phyloP scores from a whole-genome alignment of 768 basidiomycete species.

The Scleroderma citrinum region DNA sequence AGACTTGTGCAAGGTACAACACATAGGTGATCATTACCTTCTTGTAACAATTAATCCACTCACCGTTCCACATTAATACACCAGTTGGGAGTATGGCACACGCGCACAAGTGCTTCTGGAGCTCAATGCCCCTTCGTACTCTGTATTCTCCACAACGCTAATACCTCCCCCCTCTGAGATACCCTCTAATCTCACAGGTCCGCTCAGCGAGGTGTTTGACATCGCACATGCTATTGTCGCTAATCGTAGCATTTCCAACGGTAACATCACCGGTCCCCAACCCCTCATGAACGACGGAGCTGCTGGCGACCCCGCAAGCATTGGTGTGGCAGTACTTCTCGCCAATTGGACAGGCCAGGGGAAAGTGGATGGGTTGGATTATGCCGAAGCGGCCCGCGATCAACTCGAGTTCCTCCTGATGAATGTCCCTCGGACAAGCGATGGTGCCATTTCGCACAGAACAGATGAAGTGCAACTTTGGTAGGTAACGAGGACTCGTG shows the following conservation, averaged over 20 bases:
- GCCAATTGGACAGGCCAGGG: slow-evolving; percentile 46
- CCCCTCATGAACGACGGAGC: slow-evolving; percentile 55
- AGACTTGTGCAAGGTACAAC: slow-evolving; percentile 36
- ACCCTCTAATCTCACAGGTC: slow-evolving; percentile 16
- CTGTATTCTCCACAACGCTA: slow-evolving; percentile 34
- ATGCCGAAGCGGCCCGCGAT: slow-evolving; percentile 54
- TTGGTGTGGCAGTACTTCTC: slow-evolving; percentile 65
- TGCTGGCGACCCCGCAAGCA: slow-evolving; percentile 72
- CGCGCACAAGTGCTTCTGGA: slow-evolving; percentile 48
- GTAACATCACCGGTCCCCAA: slow-evolving; percentile 43
- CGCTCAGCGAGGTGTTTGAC: slow-evolving; percentile 48
- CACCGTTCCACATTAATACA: background rate
- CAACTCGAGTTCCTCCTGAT: slow-evolving; percentile 61
- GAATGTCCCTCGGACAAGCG: slow-evolving; percentile 52
- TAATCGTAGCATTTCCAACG: slow-evolving; percentile 39
- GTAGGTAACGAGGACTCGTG: slow-evolving; percentile 26
- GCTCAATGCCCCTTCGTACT: slow-evolving; percentile 37
- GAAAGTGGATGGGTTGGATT: slow-evolving; percentile 41
- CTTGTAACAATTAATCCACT: background rate
- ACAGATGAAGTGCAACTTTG: slow-evolving; percentile 65
- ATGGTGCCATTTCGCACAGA: slow-evolving; percentile 83
- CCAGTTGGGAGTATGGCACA: slow-evolving; percentile 51
- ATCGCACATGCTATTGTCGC: slow-evolving; percentile 49
- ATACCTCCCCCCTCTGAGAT: slow-evolving; percentile 24
- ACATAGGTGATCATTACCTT: slow-evolving; percentile 31